Evolutionary conservation across 768 basidiomycete species (phyloP).

Genomic region (Calvatia gigantea): DNA sequence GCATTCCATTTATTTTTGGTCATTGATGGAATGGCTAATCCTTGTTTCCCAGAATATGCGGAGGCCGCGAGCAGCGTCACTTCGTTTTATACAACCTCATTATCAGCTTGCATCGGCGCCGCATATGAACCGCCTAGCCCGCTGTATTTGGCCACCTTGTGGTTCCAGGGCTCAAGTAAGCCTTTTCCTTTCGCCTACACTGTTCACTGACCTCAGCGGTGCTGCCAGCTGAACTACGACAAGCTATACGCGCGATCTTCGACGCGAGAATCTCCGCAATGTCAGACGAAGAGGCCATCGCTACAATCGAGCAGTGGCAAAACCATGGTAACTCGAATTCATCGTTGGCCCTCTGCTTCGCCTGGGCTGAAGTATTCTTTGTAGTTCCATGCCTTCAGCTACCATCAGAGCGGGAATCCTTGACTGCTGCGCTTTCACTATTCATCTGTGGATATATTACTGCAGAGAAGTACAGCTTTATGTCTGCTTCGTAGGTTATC

Average conservation of each 20-base stretch:
- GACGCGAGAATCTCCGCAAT: constrained; percentile 68
- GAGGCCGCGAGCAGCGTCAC: constrained; percentile 71
- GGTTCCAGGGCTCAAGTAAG: constrained; percentile 75
- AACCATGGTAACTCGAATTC: constrained; percentile 45
- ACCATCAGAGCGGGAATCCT: constrained; percentile 54
- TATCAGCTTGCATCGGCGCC: constrained; percentile 58
- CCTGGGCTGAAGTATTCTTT: background rate
- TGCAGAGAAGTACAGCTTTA: constrained; percentile 69
- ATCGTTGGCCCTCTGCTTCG: background rate
- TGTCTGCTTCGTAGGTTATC: constrained; percentile 61
- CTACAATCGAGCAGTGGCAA: constrained; percentile 60
- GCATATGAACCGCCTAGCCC: constrained; percentile 68
- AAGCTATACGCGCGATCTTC: constrained; percentile 74
- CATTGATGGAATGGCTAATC: background rate
- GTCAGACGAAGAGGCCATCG: constrained; percentile 61
- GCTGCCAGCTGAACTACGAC: constrained; percentile 64
- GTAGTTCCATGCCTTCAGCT: constrained; percentile 64
- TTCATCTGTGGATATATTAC: constrained; percentile 84
- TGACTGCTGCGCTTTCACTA: constrained; percentile 63
- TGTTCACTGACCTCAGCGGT: constrained; percentile 3
- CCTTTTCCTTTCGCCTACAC: background rate
- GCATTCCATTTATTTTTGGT: background rate
- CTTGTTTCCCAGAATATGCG: constrained; percentile 49
- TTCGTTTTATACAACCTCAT: constrained; percentile 75
- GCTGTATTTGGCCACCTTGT: constrained; percentile 65